Percentiles rank a stretch among this genome's conserved stretches.
These are phyloP conservation scores for Flaveria brownii DNA, from an alignment of 129 eudicot species.

Conservation along the genomic window DNA sequence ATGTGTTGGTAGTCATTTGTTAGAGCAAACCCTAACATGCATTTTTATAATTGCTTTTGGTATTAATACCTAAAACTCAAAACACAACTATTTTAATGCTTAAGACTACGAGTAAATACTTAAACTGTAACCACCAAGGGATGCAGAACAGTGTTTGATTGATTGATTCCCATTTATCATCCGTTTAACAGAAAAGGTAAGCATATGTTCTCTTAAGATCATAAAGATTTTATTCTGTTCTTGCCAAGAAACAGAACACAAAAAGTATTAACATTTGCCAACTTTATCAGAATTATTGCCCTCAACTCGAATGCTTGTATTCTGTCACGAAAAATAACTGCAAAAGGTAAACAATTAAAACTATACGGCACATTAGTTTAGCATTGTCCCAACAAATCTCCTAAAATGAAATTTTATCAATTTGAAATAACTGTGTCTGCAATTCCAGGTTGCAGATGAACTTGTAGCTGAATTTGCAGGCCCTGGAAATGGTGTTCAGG, in stretches of 20 bases:
- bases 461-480: slow-evolving; percentile 60
- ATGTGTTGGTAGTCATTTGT: not conserved
- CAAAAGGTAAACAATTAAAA: not conserved
- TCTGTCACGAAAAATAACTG: not conserved
- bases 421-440: not conserved
- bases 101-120: not conserved
- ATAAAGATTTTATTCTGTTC: not conserved
- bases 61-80: not conserved
- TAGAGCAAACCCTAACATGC: not conserved
- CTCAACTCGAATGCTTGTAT: not conserved
- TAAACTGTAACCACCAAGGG: not conserved
- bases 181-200: not conserved
- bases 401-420: not conserved
- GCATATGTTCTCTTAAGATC: slow-evolving; percentile 3
- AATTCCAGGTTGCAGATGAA: slow-evolving; percentile 62
- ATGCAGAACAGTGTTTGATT: not conserved
- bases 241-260: not conserved
- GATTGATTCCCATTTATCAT: not conserved
- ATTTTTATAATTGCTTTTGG: not conserved
- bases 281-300: not conserved
- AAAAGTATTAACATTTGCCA: not conserved
- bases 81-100: not conserved
- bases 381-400: not conserved
- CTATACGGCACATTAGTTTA: not conserved
- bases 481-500: slow-evolving; percentile 31